Percentiles rank a stretch among this genome's conserved stretches.
Evolutionary conservation across 1,139 yeast species (phyloP).

Genomic region (Debaryomyces singareniensis): DNA sequence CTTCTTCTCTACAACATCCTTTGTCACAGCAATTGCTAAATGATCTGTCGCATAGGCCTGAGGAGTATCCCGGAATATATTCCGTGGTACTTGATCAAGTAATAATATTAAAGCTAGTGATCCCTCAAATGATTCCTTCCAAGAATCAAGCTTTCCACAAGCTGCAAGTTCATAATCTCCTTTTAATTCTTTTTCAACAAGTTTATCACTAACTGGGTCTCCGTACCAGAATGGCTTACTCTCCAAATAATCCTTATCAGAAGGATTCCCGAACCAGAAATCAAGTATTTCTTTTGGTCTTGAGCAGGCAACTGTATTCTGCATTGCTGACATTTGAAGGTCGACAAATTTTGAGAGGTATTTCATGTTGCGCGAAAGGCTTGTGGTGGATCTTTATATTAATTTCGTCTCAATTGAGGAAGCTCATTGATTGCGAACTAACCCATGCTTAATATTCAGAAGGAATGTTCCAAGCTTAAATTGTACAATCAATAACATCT

Average conservation of each 20-base stretch:
- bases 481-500: too few species aligned
- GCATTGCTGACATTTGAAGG: too few species aligned
- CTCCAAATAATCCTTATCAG: conserved; percentile 2
- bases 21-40: conserved; percentile 3
- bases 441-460: too few species aligned
- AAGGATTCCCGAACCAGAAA: conserved; percentile 6
- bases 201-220: conserved; percentile 2
- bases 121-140: conserved; percentile 3
- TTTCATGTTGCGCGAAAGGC: too few species aligned
- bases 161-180: conserved; percentile 4
- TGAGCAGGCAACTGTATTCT: too few species aligned
- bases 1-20: conserved; percentile 3
- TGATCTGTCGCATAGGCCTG: conserved; percentile 6
- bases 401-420: too few species aligned
- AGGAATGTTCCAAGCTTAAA: too few species aligned
- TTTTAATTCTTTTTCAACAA: conserved; percentile 3
- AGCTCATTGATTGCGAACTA: too few species aligned
- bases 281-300: too few species aligned
- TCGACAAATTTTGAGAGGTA: too few species aligned
- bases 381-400: too few species aligned
- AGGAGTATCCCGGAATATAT: conserved; percentile 5
- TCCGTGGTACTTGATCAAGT: conserved; percentile 6
- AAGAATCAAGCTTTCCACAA: conserved; percentile 3
- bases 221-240: conserved; percentile 7
- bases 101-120: conserved; percentile 5